Evolutionary conservation across 495 filamentous ascomycete species (phyloP), one percentile per base, ranked within the genome.

Genomic region (Penicillium macrosclerotiorum): DNA sequence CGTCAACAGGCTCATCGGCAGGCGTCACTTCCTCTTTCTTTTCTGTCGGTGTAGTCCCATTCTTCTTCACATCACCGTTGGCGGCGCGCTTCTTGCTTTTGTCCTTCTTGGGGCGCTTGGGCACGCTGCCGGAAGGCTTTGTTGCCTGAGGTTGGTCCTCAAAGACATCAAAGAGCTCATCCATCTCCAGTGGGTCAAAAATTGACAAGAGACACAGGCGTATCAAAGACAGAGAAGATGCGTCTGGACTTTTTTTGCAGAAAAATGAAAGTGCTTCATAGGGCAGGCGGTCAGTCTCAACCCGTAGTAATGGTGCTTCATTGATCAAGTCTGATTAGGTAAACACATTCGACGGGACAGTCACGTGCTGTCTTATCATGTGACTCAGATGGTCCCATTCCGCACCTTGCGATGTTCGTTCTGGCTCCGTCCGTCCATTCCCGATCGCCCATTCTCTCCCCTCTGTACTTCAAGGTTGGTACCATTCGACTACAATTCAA

Each of bases 151-250:
- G 72, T 58, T 76, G 71, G 55, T 86, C 80, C 35, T 90, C 84
- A 62, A 95, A 92, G 43, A 91, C 89, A 48, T 88, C 82, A 56
- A 93, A 95, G 23, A 93, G 76, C 43, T 90, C 86, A 61, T 90
- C 86, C 86, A 89, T 89, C 45, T 46, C 63, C 57, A 36, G 42
- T 40, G 48, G n/a, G 40, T 37, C 39, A 40, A 42, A 35, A 37
- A 29, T 32, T 39, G 24, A 37, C 8, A 40, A 42, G 51, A 49
- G 49, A 44, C 49, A 45, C 43, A 37, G 44, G 37, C 38, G 34
- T 19, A 16, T 37, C 49, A 39, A 39, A 32, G 40, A 37, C 49
- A 44, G 32, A 11, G 29, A 32, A 23, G 38, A 23, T 17, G 16
- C 34, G 37, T 30, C 45, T 47, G 48, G 45, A 57, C 48, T 48